Evolutionary conservation across 495 filamentous ascomycete genomes (phyloP), one percentile per base, ranked within the genome.

Genomic region (Achaetomiella virescens): DNA sequence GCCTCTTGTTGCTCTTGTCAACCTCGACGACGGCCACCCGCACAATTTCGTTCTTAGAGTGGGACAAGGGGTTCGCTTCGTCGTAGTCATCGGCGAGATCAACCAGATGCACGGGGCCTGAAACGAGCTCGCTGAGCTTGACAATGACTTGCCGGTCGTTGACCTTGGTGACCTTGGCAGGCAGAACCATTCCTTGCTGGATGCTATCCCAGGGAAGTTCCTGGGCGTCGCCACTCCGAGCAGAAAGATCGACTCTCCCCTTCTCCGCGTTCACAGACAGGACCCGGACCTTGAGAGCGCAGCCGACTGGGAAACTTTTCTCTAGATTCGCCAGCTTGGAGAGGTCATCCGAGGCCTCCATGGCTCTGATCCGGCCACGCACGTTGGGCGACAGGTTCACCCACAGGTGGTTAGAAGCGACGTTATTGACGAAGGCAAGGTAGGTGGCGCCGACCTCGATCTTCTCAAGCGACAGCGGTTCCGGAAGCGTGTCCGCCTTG

Each of bases 351-450:
- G 89, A 87, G 18, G 95, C 80, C 71, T 97, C 90, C 65, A 93
- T 81, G 46, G 83, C 77, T 37, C 79, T 81, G 44, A 98, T 81
- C 48, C 90, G 78, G 55, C 93, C 93, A 15, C 90, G 84, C 25
- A 98, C 84, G 59, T 86, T 91, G n/a, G 93, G 91, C 4, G 91
- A 88, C 24, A 97, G 69, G 64, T 88, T 96, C 45, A 92, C 84
- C 92, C 91, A 97, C 20, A 93, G 74, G 59, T 81, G 87, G 50
- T 86, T 81, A 33, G 86, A 78, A 14, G 81, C 76, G 50, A 91
- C 70, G 59, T 96, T 96, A 73, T 97, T 98, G 66, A 98, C 79
- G 65, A 91, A 97, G 3, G 83, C 90, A 46, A 91, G 72, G 72
- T 83, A 85, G 0, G 72, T 80, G 11, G 84, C 84, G 33, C 87